phyloP scores from a whole-genome alignment of 192 early-diverging fungal species.

The Diversispora eburnea region DNA sequence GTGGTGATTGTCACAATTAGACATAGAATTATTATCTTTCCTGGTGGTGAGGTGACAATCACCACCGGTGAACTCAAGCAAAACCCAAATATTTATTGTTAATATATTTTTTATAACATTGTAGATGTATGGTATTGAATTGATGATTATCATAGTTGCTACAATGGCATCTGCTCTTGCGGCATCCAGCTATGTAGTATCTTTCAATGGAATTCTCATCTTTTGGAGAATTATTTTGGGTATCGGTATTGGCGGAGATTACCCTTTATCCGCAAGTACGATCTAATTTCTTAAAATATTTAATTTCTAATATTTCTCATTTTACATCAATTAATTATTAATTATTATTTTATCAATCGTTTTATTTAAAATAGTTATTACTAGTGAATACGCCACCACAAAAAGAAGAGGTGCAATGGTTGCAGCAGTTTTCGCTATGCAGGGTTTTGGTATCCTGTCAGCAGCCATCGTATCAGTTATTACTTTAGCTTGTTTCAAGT shows the following conservation, averaged over 20 bases:
- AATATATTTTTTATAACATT: neutral
- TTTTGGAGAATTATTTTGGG: conserved; percentile 90
- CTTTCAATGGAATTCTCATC: conserved; percentile 59
- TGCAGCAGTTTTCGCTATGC: conserved; percentile 83
- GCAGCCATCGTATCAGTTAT: conserved; percentile 70
- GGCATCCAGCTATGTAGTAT: conserved; percentile 60
- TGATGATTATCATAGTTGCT: conserved; percentile 89
- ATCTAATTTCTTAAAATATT: too few relatives aligned
- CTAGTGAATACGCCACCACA: conserved; percentile 84
- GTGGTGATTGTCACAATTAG: too few relatives aligned
- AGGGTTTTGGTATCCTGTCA: conserved; percentile 84
- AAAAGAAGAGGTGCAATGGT: conserved; percentile 81
- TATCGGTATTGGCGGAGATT: conserved; percentile 93
- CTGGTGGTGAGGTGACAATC: neutral
- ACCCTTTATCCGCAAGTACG: conserved; percentile 82
- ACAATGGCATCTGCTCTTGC: conserved; percentile 80
- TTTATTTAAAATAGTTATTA: conserved; percentile 72
- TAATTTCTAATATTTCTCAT: neutral
- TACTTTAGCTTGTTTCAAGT: conserved; percentile 65
- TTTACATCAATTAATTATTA: conserved; percentile 34
- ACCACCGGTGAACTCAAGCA: neutral
- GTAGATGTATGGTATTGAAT: conserved; percentile 82
- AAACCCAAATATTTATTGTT: neutral
- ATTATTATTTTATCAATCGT: conserved; percentile 33
- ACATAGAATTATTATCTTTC: neutral